Evolutionary conservation across 371 early-diverging fungal species (phyloP).

Genomic region (Lichtheimia corymbifera): DNA sequence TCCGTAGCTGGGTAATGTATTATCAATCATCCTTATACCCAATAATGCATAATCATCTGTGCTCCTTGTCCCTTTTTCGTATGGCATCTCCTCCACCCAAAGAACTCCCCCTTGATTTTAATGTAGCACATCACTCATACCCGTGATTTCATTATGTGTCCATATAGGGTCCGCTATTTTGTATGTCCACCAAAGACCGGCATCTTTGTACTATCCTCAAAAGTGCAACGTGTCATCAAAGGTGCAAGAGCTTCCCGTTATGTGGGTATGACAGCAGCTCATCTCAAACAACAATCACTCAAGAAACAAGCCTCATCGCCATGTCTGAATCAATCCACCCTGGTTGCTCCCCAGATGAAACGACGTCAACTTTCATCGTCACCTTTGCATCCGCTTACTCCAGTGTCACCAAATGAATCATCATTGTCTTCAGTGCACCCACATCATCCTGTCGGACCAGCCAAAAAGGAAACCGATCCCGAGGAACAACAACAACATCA

Average conservation of each 20-base stretch:
- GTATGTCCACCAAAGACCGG: slow-evolving; percentile 23
- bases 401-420: slow-evolving; percentile 51
- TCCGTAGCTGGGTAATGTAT: slow-evolving; percentile 54
- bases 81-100: not conserved
- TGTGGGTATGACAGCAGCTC: not conserved
- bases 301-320: slow-evolving; percentile 7
- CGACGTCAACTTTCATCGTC: not conserved
- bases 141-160: too few relatives aligned
- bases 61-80: not conserved
- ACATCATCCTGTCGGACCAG: slow-evolving; percentile 4
- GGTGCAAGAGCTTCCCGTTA: not conserved
- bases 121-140: slow-evolving; percentile 1
- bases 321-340: not conserved
- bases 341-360: not conserved
- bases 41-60: slow-evolving; percentile 1
- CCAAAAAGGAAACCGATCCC: slow-evolving; percentile 12
- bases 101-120: not conserved
- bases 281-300: slow-evolving; percentile 1
- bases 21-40: not conserved
- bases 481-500: not conserved
- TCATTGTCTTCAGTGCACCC: not conserved
- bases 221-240: slow-evolving; percentile 9
- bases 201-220: slow-evolving; percentile 23
- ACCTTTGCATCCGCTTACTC: not conserved
- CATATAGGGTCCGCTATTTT: slow-evolving; percentile 22